phyloP scores from a whole-genome alignment of 2,329 filamentous ascomycete species.

The Trichophyton simii region DNA sequence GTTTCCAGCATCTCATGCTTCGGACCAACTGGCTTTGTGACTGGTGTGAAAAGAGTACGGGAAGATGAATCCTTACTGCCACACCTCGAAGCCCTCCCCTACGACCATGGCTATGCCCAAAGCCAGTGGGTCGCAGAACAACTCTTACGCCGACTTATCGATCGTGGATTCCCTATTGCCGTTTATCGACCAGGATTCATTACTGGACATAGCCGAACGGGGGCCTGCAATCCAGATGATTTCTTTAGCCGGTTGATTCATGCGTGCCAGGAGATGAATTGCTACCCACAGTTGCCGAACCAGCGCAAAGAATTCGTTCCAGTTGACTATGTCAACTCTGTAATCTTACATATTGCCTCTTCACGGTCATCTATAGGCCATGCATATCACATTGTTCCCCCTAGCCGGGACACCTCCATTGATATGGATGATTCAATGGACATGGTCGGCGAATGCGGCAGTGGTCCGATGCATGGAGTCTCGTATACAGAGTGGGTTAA shows the following conservation, averaged over 20 bases:
- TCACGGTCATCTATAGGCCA: no score
- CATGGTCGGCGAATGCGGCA: no score
- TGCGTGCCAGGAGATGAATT: constrained; percentile 60
- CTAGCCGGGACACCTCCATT: no score
- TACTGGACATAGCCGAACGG: constrained; percentile 54
- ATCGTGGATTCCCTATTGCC: constrained; percentile 55
- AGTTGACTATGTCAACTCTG: constrained; percentile 5
- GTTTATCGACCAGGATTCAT: constrained; percentile 73
- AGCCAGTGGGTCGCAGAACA: constrained; percentile 8
- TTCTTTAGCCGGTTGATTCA: constrained; percentile 72
- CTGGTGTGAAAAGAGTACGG: constrained; percentile 10
- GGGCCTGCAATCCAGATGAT: constrained; percentile 59
- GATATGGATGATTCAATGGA: no score
- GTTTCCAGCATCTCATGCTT: constrained; percentile 16
- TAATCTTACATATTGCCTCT: no score
- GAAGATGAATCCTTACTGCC: constrained; percentile 15
- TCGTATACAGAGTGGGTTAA: no score
- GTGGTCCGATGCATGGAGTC: no score
- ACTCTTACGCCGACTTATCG: constrained; percentile 54
- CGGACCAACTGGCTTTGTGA: constrained; percentile 17
- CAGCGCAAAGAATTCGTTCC: constrained; percentile 20
- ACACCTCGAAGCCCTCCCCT: constrained; percentile 7
- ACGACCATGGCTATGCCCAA: no score
- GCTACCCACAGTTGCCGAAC: constrained; percentile 17
- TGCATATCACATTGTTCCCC: no score